These are phyloP conservation scores for Mortierella claussenii DNA, from an alignment of 192 early-diverging fungal species.

Conservation along the genomic window DNA sequence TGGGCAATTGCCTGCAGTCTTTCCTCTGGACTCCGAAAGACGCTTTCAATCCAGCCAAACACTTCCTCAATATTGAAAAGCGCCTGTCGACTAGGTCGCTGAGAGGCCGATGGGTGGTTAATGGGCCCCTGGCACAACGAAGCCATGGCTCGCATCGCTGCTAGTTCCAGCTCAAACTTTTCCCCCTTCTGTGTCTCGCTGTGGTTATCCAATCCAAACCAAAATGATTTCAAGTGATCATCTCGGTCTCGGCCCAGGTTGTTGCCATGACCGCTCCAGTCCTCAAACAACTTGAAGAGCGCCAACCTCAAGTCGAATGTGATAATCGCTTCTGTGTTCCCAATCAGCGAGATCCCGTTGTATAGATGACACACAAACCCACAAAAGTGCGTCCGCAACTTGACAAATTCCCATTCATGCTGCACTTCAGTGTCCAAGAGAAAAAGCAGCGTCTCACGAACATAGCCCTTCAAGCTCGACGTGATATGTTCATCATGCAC, in stretches of 20 bases:
- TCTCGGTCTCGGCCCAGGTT: conserved; percentile 63
- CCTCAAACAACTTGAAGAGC: conserved; percentile 88
- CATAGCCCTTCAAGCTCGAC: conserved; percentile 74
- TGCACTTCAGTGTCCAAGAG: conserved; percentile 81
- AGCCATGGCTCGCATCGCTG: conserved; percentile 90
- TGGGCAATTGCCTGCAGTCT: conserved; percentile 64
- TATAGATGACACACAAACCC: conserved; percentile 89
- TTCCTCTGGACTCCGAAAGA: conserved; percentile 69
- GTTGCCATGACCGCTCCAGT: conserved; percentile 90
- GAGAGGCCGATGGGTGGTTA: conserved; percentile 19
- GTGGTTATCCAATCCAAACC: conserved; percentile 74
- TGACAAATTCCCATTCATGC: conserved; percentile 88
- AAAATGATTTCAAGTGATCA: conserved; percentile 64
- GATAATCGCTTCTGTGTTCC: conserved; percentile 62
- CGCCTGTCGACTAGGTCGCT: conserved; percentile 20
- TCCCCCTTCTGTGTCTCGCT: conserved; percentile 82
- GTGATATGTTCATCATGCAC: conserved; percentile 71
- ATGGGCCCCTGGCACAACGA: conserved; percentile 74
- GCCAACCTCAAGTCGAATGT: conserved; percentile 80
- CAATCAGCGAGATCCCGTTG: conserved; percentile 67
- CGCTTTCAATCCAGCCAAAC: conserved; percentile 71
- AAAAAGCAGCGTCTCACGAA: conserved; percentile 82
- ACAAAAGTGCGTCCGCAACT: conserved; percentile 90
- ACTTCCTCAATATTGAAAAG: conserved; percentile 65
- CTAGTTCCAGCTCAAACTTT: conserved; percentile 76